Conservation (phyloP, 2,329 filamentous ascomycete species). For the Colletotrichum trifolii region DNA sequence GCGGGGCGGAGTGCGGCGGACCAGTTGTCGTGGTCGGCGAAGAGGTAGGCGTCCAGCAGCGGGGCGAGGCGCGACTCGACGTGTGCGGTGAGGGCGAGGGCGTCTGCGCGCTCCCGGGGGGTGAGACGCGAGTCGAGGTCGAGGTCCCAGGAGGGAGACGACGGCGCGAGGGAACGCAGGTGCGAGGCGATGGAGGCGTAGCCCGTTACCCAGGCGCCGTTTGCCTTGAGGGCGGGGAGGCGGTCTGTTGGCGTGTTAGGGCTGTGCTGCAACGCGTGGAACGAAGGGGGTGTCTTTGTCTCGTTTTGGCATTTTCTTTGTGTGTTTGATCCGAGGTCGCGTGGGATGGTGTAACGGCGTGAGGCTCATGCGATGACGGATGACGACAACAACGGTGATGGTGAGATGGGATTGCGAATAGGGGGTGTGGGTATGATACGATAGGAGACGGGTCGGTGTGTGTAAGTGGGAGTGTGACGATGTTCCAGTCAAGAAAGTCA, state of each 20-base stretch:
- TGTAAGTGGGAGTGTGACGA: slow-evolving; percentile 19
- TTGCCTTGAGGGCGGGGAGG: slow-evolving; percentile 66
- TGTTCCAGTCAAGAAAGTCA: slow-evolving; percentile 37
- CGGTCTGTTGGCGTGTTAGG: slow-evolving; percentile 52
- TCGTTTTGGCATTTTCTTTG: slow-evolving; percentile 28
- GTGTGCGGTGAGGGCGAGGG: slow-evolving; percentile 71
- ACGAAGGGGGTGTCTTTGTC: neutral
- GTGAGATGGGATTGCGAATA: neutral
- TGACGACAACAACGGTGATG: slow-evolving; percentile 25
- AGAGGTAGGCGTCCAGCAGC: slow-evolving; percentile 87
- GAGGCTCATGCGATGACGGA: too few relatives aligned
- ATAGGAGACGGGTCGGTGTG: slow-evolving; percentile 22
- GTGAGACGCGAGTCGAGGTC: slow-evolving; percentile 54
- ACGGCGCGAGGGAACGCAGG: slow-evolving; percentile 54
- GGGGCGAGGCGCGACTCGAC: slow-evolving; percentile 79
- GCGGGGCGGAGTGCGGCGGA: slow-evolving; percentile 79
- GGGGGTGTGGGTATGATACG: slow-evolving; percentile 42
- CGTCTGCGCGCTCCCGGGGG: slow-evolving; percentile 56
- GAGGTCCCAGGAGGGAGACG: slow-evolving; percentile 38
- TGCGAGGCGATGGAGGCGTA: slow-evolving; percentile 71
- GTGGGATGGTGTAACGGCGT: slow-evolving; percentile 14
- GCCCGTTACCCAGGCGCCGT: slow-evolving; percentile 66
- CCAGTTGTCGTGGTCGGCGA: slow-evolving; percentile 92
- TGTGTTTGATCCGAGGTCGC: slow-evolving; percentile 19
- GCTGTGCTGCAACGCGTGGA: too few relatives aligned